phyloP scores from a whole-genome alignment of 768 basidiomycete genomes.

The Mycena belliarum region DNA sequence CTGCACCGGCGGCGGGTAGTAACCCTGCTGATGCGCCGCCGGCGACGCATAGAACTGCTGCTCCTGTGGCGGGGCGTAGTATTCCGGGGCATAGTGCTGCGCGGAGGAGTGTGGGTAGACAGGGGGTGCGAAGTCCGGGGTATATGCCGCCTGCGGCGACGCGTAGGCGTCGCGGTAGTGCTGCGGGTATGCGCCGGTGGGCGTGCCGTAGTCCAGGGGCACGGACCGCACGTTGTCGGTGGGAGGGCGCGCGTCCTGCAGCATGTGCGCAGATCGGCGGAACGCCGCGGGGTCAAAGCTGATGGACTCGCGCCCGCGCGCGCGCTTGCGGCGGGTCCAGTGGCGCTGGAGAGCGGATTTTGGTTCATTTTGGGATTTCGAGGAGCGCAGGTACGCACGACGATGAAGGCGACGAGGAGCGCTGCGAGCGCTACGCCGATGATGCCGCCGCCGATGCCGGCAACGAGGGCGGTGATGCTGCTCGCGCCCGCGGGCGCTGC shows the following conservation, averaged over 20 bases:
- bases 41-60: background rate
- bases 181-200: background rate
- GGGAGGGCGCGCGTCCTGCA: background rate
- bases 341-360: background rate
- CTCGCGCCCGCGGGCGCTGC: background rate
- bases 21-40: background rate
- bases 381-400: background rate
- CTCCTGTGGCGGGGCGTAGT: background rate
- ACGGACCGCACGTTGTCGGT: constrained; percentile 1
- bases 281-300: constrained; percentile 5
- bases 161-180: too few species aligned
- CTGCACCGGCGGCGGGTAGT: background rate
- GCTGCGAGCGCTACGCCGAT: background rate
- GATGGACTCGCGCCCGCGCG: constrained; percentile 7
- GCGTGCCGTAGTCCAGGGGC: background rate
- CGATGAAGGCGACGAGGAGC: constrained; percentile 8
- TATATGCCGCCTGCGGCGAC: too few species aligned
- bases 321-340: constrained; percentile 3
- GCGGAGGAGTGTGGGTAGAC: background rate
- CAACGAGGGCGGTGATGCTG: background rate
- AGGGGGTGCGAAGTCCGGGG: too few species aligned
- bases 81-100: background rate
- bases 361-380: too few species aligned
- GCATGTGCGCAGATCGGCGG: constrained; percentile 8
- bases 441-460: background rate